Percentiles rank a stretch among this genome's conserved stretches.
phyloP scores from a whole-genome alignment of 768 basidiomycete genomes.

The Leucocoprinus sp. region DNA sequence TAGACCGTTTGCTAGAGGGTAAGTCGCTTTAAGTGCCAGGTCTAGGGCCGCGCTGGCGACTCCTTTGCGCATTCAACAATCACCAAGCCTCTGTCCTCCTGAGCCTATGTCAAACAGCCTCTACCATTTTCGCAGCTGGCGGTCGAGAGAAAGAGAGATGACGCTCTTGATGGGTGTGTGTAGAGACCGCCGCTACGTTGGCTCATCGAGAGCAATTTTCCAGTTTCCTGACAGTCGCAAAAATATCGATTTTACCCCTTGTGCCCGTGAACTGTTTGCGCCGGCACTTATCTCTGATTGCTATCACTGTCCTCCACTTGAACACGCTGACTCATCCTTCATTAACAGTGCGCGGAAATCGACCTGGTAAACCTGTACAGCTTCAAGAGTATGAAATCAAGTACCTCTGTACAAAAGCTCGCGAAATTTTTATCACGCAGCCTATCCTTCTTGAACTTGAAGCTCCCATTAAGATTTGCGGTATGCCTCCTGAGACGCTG shows the following conservation, averaged over 20 bases:
- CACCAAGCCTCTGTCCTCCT: not conserved
- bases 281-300: not conserved
- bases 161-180: not conserved
- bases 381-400: conserved; percentile 99
- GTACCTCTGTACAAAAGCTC: conserved; percentile 95
- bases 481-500: conserved; percentile 38
- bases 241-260: no score
- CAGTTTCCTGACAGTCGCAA: no score
- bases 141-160: not conserved
- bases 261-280: no score
- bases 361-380: conserved; percentile 97
- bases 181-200: not conserved
- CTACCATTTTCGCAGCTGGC: not conserved
- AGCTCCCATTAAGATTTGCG: conserved; percentile 99
- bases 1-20: conserved; percentile 98
- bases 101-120: no score
- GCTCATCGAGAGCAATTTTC: not conserved
- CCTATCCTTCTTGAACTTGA: conserved; percentile 96
- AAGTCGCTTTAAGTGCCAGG: conserved; percentile 15
- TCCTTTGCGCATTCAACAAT: conserved; percentile 7
- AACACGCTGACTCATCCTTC: conserved; percentile 18
- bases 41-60: not conserved
- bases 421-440: conserved; percentile 99
- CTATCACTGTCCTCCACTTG: conserved; percentile 4
- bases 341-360: conserved; percentile 84